These are phyloP conservation scores for Sanghuangporus sanghuang DNA, from an alignment of 1,284 basidiomycete genomes.

Conservation along the genomic window DNA sequence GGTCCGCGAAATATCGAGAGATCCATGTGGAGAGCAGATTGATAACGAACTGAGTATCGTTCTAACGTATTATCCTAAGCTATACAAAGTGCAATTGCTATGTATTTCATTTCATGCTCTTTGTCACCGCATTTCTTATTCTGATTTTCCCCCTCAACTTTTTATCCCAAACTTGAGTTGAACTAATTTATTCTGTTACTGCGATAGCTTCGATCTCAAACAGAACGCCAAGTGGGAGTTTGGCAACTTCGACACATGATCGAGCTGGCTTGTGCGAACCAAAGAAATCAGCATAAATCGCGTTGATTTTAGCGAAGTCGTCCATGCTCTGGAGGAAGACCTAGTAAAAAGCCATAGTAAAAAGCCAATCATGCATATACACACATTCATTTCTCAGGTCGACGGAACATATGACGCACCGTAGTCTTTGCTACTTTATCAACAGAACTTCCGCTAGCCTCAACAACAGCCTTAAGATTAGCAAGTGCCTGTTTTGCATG, in stretches of 20 bases:
- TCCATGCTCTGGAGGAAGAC: slow-evolving; percentile 93
- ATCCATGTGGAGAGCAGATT: neutral
- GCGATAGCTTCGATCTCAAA: slow-evolving; percentile 93
- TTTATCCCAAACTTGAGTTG: neutral
- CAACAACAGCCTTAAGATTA: slow-evolving; percentile 83
- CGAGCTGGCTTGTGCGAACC: slow-evolving; percentile 91
- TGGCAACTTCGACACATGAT: slow-evolving; percentile 81
- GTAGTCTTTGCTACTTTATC: slow-evolving; percentile 84
- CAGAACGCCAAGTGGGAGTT: slow-evolving; percentile 73
- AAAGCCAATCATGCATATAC: neutral
- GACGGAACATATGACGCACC: slow-evolving; percentile 35
- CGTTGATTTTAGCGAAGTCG: slow-evolving; percentile 85
- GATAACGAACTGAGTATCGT: neutral
- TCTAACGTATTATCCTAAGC: neutral
- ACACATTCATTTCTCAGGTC: neutral
- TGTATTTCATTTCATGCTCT: too few relatives aligned
- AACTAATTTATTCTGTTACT: slow-evolving; percentile 5
- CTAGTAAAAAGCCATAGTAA: slow-evolving; percentile 36
- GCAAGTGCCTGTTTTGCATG: slow-evolving; percentile 84
- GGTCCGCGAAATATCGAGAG: neutral
- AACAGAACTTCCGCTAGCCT: slow-evolving; percentile 74
- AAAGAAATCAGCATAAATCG: slow-evolving; percentile 74
- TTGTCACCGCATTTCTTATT: neutral
- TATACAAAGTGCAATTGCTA: neutral
- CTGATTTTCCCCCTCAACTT: neutral